Conservation (phyloP, 2,329 filamentous ascomycete genomes). For the Fusarium sp. region DNA sequence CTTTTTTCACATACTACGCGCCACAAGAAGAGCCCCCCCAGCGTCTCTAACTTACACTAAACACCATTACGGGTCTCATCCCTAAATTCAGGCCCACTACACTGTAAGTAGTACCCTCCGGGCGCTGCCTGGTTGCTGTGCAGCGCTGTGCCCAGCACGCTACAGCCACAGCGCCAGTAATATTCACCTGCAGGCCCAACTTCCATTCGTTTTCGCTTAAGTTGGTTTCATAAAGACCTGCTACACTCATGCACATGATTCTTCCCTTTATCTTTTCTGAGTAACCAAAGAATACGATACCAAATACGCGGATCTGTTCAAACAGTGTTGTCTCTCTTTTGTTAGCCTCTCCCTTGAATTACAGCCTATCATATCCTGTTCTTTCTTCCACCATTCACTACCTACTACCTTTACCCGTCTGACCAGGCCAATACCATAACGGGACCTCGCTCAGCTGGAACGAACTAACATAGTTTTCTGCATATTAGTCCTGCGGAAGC, state of each 20-base stretch:
- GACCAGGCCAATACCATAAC: conserved; percentile 28
- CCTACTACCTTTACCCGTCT: conserved; percentile 21
- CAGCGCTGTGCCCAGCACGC: conserved; percentile 27
- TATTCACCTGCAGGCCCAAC: background rate
- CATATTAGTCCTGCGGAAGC: conserved; percentile 22
- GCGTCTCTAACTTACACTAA: conserved; percentile 4
- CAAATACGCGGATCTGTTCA: conserved; percentile 11
- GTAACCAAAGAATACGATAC: conserved; percentile 7
- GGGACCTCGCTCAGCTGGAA: conserved; percentile 31
- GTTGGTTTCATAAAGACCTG: conserved; percentile 20
- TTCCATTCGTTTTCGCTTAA: conserved; percentile 38
- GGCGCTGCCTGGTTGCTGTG: conserved; percentile 25
- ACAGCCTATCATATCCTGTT: conserved; percentile 7
- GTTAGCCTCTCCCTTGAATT: conserved; percentile 14
- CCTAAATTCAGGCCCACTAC: conserved; percentile 25
- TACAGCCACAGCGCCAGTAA: conserved; percentile 1
- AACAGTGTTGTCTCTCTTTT: conserved; percentile 1
- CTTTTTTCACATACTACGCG: conserved; percentile 18
- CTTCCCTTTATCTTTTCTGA: conserved; percentile 4
- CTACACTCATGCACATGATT: conserved; percentile 16
- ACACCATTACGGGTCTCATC: conserved; percentile 21
- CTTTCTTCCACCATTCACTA: conserved; percentile 19
- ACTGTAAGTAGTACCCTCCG: conserved; percentile 25
- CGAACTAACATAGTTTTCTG: conserved; percentile 26
- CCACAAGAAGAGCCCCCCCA: conserved; percentile 21